Base-by-base conservation (phyloP, 2,329 filamentous ascomycete species). In the Fusarium citri region DNA sequence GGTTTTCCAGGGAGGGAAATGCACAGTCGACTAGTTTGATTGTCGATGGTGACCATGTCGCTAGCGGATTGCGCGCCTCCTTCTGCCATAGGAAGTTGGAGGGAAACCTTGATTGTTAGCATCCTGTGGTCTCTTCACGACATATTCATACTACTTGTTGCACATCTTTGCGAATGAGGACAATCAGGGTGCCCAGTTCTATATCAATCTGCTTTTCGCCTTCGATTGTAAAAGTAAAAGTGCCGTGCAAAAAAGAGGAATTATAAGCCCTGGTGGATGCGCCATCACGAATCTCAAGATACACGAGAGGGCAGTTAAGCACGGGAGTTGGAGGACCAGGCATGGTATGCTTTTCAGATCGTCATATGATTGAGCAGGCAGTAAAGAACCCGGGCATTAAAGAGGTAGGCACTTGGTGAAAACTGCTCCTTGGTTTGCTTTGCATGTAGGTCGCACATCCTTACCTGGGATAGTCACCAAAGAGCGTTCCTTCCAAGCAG, bases 211-310 rank as follows among this genome's bases (percentile, higher is more conserved):
- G 50, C 5, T 67, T 62, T 34, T 78, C 72, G 6, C 72, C 74
- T 37, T 79, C 74, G 6, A 79, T 57, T 18, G 77, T 77, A 37
- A 79, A 53, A 11, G 70, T 76, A 48, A 79, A 72, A 14, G 64
- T 46, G 47, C 50, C 72, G 9, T 64, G 55, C 23, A 71, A 69
- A 8, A 42, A 66, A 5, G 41, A 50, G 12, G 76, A 71, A 49
- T 72, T 67, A 42, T 73, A 78, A 5, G 69, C 53, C 37, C 61
- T 72, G 10, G 66, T 55, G 8, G 66, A 64, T 9, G 40, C 23
- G 16, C 68, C 72, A 57, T 76, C 69, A 20, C 68, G 69, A 22
- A 80, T 72, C 58, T 79, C 77, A 15, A 80, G 59, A 43, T 72
- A 69, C 49, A 57, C 65, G 42, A 80, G 76, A n/a, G 72, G 72